Base-by-base conservation (phyloP, 495 filamentous ascomycete species). In the Aspergillus saccharolyticus region DNA sequence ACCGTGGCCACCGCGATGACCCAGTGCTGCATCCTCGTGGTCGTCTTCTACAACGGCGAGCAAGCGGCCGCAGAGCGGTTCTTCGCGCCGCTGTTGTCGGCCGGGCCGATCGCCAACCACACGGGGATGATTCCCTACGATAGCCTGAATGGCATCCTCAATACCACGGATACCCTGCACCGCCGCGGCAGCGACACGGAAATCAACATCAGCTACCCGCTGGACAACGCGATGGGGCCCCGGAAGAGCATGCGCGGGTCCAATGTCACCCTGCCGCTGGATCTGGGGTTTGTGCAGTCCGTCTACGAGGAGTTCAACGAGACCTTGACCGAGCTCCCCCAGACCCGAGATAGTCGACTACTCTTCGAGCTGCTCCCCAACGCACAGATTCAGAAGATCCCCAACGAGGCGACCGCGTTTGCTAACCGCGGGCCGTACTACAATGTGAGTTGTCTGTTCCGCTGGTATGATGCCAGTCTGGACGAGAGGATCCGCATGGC, bases 31-130 rank as follows among this genome's bases (percentile, higher is more conserved):
- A 50, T 73, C 20, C 42, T 74, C 6, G 54, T 70, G 10, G 52
- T 58, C 10, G 49, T 71, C 18, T 74, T 74, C 64, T 73, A 73
- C 68, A 74, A 78, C 55, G 75, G 76, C 12, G 39, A 65, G 30
- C 64, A 70, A 53, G 63, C 49, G 0, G 65, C 66, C 20, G 75
- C 56, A 14, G 55, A 65, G 28, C 52, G 42, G 17, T 64, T 72
- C 49, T 75, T 72, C 62, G 53, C 43, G 9, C 61, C 63, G 0
- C 55, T 75, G 0, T 48, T 72, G 19, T 55, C 42, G 3, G 49
- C 70, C 15, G 10, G 25, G 1, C 66, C 69, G 16, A 19, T 67
- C 25, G 51, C 55, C 21, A 65, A 73, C 56, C 60, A 45, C 16
- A 56, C 63, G 6, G 30, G 19, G 6, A 56, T 49, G 53, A 63